Base-by-base conservation (phyloP, 2,329 filamentous ascomycete genomes). In the Beauveria varroae region DNA sequence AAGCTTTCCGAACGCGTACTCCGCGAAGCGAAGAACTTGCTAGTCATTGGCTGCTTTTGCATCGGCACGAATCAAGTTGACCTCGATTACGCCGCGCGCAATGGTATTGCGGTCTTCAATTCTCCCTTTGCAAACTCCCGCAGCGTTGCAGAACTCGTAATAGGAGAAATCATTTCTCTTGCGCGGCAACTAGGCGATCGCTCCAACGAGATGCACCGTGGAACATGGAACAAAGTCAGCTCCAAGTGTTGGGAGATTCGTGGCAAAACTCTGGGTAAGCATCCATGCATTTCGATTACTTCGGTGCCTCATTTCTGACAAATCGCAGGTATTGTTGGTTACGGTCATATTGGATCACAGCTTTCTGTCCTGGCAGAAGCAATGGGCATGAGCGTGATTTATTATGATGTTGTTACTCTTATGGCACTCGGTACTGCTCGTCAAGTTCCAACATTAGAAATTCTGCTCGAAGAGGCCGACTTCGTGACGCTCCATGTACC, bases 171-270 rank as follows among this genome's bases (percentile, higher is more conserved):
- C 71, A 97, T 99, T 70, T 80, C 83, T 44, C 86, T 99, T 59
- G 95, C 95, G 24, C 88, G 95, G 63, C 95, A 99, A 76, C 82
- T 99, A 40, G 88, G 91, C 64, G 95, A 99, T 75, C 90, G 95
- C 68, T 96, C 91, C 64, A 91, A 85, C 69, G 95, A 99, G 78
- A 86, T 99, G 84, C 95, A 99, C 80, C 85, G 85, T 62, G 95
- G 95, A 62, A 91, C 86, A 49, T 99, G 95, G 95, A 98, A 98
- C 77, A 99, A 99, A 80, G 93, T 98, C 70, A 96, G 92, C 79
- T 83, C 85, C 70, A 93, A 90, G 72, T 99, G 95, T 83, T 98
- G 95, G 95, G 95, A 99, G 75, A 92, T 98, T 69, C 87, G 95
- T 69, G 95, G 95, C 73, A 99, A 99, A 82, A 98, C 93, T 49